Conservation (phyloP, 2,329 filamentous ascomycete species). For the Rosellinia necatrix region DNA sequence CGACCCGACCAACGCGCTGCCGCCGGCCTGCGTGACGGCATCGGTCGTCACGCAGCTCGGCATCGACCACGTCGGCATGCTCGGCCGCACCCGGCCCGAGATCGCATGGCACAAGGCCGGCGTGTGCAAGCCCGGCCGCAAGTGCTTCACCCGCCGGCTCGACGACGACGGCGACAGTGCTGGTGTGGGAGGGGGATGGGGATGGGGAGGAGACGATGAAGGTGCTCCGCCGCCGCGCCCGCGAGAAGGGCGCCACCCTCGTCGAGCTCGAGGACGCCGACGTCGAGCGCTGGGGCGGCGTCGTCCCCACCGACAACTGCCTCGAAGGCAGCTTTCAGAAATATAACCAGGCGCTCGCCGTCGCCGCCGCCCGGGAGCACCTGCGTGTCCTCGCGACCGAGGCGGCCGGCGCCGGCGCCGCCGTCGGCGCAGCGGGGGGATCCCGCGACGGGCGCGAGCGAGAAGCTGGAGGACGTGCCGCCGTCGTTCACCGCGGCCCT, state of each 20-base stretch:
- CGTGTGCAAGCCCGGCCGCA: slow-evolving; percentile 72
- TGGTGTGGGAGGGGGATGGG: slow-evolving; percentile 54
- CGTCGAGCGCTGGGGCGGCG: slow-evolving; percentile 49
- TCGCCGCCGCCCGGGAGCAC: slow-evolving; percentile 61
- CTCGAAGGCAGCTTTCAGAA: slow-evolving; percentile 60
- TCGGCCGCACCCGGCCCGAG: slow-evolving; percentile 77
- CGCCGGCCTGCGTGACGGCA: slow-evolving; percentile 64
- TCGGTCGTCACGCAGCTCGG: slow-evolving; percentile 80
- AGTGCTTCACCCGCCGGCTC: slow-evolving; percentile 65
- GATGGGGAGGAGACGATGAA: slow-evolving; percentile 36
- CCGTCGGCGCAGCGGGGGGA: slow-evolving; percentile 5
- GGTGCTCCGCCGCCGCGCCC: slow-evolving; percentile 64
- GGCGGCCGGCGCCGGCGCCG: neutral
- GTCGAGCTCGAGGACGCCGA: slow-evolving; percentile 48
- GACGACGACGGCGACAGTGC: slow-evolving; percentile 50
- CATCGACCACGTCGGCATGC: slow-evolving; percentile 81
- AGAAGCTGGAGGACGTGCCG: slow-evolving; percentile 46
- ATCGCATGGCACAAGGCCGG: slow-evolving; percentile 94
- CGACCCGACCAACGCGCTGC: slow-evolving; percentile 87
- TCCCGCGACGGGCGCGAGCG: slow-evolving; percentile 1
- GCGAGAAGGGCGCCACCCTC: slow-evolving; percentile 56
- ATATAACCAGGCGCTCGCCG: slow-evolving; percentile 63
- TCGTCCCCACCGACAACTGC: slow-evolving; percentile 32
- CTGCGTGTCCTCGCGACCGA: slow-evolving; percentile 43
- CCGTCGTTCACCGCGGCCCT: slow-evolving; percentile 67